Evolutionary conservation across 1,139 yeast genomes (phyloP), one percentile per base, ranked within the genome.

Genomic region (Pichia sp.): DNA sequence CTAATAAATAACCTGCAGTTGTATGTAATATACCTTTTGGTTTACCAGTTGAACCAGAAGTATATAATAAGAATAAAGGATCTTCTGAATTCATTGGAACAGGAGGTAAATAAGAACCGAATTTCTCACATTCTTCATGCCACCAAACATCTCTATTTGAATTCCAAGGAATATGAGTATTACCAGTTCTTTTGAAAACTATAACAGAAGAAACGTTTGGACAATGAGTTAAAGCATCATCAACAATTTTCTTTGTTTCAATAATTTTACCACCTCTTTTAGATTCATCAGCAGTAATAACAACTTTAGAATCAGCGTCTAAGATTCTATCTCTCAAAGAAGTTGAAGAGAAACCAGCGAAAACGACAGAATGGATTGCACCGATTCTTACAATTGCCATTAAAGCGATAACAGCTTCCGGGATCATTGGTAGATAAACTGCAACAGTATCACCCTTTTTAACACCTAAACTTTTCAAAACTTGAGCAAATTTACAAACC

Each of bases 361-460:
- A 84, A 18, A 84, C 83, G 35, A 83, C 93, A 10, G 89, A 80
- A 61, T 84, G 94, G 40, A 83, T 68, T 3, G 93, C 94, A 48
- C 94, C 93, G 48, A 84, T 71, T 64, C 94, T 72, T 19, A 72
- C 71, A 59, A 83, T 80, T 21, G 93, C 91, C 63, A 84, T 66
- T 49, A 84, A 64, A 1, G 93, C 74, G 34, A 81, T 71, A 47
- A 84, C 55, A 2, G 91, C 89, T 63, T 83, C 88, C 23, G 93
- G 91, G 49, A 82, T 79, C 94, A 84, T 84, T 51, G 93, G 94
- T 61, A 84, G 69, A 61, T 84, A 84, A 37, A 84, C 89, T 3
- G 93, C 93, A 34, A 84, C 91, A 6, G 89, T 78, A 57, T 84
- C 93, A 49, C 91, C 91, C 63, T 83, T 83, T 55, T 72, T 71